Percentiles rank a stretch among this genome's conserved stretches.
These are phyloP conservation scores for Biscutella laevigata DNA, from an alignment of 441 rosid species.

Conservation along the genomic window DNA sequence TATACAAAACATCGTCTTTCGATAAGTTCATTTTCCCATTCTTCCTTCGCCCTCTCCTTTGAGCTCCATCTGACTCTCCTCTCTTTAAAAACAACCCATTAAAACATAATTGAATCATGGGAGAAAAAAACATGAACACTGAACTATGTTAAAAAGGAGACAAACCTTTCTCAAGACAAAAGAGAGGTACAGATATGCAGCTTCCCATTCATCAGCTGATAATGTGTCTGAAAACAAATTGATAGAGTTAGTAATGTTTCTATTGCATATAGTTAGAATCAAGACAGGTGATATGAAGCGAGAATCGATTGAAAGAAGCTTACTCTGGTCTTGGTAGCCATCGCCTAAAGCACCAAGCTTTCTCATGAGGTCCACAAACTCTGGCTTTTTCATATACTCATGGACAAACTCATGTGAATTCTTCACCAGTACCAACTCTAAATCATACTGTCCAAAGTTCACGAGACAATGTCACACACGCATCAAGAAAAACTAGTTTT, in stretches of 20 bases:
- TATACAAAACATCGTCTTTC: constrained; percentile 60
- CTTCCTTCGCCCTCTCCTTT: constrained; percentile 36
- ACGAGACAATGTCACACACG: not conserved
- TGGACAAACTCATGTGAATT: constrained; percentile 88
- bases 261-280: not conserved
- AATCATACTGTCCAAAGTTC: constrained; percentile 55
- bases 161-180: constrained; percentile 82
- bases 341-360: constrained; percentile 98
- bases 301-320: constrained; percentile 17
- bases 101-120: not conserved
- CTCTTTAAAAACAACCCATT: constrained; percentile 35
- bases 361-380: constrained; percentile 70
- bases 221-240: constrained; percentile 48
- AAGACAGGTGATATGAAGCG: not conserved
- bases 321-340: constrained; percentile 81
- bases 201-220: constrained; percentile 96
- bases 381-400: constrained; percentile 69
- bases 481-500: not conserved
- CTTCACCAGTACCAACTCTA: constrained; percentile 83
- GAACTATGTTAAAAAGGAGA: not conserved
- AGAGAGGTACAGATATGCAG: constrained; percentile 72
- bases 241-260: not conserved
- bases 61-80: constrained; percentile 57
- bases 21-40: constrained; percentile 73
- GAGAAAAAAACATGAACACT: not conserved